A percentile compares a stretch with the other conserved stretches of the same genome.
phyloP scores from a whole-genome alignment of 352 stramenopile genomes.

The Phytophthora idaei region DNA sequence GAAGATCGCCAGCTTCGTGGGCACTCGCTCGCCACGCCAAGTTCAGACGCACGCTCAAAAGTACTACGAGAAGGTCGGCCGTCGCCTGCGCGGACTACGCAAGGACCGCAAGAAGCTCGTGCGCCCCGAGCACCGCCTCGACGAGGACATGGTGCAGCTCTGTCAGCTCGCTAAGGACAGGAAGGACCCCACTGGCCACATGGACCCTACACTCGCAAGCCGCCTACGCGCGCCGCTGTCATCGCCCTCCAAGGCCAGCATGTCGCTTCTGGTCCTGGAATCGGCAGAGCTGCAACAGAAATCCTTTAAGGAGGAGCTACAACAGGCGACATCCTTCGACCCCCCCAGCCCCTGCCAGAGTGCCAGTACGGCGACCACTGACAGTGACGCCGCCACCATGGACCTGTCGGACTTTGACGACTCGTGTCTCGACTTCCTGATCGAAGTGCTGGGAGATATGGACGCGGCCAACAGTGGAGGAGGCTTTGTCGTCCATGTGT shows the following conservation, averaged over 20 bases:
- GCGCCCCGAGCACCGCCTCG: conserved; percentile 40
- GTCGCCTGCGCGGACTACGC: conserved; percentile 44
- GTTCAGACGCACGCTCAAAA: conserved; percentile 70
- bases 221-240: conserved; percentile 33
- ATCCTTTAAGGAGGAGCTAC: conserved; percentile 33
- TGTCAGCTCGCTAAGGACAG: conserved; percentile 38
- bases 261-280: conserved; percentile 19
- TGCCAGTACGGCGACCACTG: conserved; percentile 14
- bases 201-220: conserved; percentile 24
- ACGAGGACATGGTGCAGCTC: conserved; percentile 50
- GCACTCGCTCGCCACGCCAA: conserved; percentile 56
- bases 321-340: background rate
- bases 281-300: conserved; percentile 1
- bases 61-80: conserved; percentile 59
- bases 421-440: conserved; percentile 50
- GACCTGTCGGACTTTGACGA: conserved; percentile 48
- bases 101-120: conserved; percentile 54
- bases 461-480: conserved; percentile 7
- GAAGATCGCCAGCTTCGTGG: conserved; percentile 49
- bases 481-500: conserved; percentile 30
- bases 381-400: conserved; percentile 20
- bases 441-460: conserved; percentile 38
- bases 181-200: conserved; percentile 22
- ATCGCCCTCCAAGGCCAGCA: conserved; percentile 29
- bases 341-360: conserved; percentile 25